phyloP scores from a whole-genome alignment of 1,284 basidiomycete genomes.

The Apiotrichum akiyoshidainum region DNA sequence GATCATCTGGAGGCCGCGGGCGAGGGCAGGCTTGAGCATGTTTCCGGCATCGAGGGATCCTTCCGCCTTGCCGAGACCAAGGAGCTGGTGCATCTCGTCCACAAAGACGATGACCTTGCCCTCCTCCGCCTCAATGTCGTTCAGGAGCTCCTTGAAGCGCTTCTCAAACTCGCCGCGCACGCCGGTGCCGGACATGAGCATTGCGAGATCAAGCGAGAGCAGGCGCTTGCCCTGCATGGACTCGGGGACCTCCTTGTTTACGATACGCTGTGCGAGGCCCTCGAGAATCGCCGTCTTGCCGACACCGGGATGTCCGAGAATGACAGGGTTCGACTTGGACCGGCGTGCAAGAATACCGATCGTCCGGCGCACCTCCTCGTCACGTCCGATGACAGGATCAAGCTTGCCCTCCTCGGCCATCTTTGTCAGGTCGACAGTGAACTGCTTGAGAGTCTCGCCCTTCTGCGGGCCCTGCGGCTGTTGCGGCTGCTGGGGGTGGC shows the following conservation, averaged over 20 bases:
- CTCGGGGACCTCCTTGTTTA: conserved; percentile 87
- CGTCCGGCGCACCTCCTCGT: conserved; percentile 85
- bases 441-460: conserved; percentile 79
- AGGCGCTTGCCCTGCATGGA: conserved; percentile 77
- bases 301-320: conserved; percentile 64
- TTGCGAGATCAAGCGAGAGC: conserved; percentile 73
- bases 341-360: conserved; percentile 66
- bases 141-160: conserved; percentile 80
- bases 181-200: conserved; percentile 79
- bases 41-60: conserved; percentile 88
- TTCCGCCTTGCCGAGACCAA: conserved; percentile 81
- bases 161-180: conserved; percentile 88
- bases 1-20: conserved; percentile 77
- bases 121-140: conserved; percentile 81
- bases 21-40: conserved; percentile 60
- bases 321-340: conserved; percentile 83
- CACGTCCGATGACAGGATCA: conserved; percentile 84
- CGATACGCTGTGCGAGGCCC: conserved; percentile 77
- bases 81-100: conserved; percentile 69
- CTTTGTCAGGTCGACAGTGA: conserved; percentile 77
- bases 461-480: conserved; percentile 54
- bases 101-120: conserved; percentile 72
- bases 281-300: conserved; percentile 92
- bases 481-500: conserved; percentile 17
- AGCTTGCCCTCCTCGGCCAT: conserved; percentile 78